Evolutionary conservation across 371 early-diverging fungal species (phyloP).

Genomic region (Coelomomyces lativittatus): DNA sequence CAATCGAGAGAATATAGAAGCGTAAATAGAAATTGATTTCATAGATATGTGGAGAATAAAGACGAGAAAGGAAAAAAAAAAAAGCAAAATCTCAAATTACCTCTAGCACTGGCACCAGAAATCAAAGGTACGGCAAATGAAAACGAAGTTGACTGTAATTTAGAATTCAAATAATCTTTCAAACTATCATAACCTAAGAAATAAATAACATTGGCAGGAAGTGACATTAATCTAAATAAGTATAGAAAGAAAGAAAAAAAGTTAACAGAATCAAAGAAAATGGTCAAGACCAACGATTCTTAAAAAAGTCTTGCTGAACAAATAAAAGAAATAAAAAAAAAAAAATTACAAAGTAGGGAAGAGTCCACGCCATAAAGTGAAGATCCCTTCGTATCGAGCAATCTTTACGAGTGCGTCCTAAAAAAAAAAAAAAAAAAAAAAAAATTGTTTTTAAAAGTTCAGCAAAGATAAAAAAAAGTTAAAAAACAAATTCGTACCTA

Average conservation of each 20-base stretch:
- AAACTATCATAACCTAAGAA: slow-evolving; percentile 81
- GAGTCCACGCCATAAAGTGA: slow-evolving; percentile 68
- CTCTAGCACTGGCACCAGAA: slow-evolving; percentile 63
- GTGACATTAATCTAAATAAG: slow-evolving; percentile 45
- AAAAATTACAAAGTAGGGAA: slow-evolving; percentile 50
- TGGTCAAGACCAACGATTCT: not conserved
- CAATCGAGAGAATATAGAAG: too few species aligned
- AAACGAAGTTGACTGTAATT: slow-evolving; percentile 6
- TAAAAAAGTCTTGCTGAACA: too few species aligned
- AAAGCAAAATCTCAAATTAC: slow-evolving; percentile 12
- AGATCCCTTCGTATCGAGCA: slow-evolving; percentile 52
- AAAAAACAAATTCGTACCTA: not conserved
- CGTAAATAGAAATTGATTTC: not conserved
- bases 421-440: slow-evolving; percentile 1
- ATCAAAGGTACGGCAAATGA: slow-evolving; percentile 57
- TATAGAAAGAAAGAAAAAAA: not conserved
- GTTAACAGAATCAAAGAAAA: not conserved
- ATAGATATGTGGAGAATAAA: not conserved
- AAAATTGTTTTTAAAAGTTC: too few species aligned
- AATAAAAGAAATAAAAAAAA: not conserved
- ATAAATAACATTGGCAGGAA: slow-evolving; percentile 80
- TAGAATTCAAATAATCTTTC: slow-evolving; percentile 25
- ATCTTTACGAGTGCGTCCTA: slow-evolving; percentile 65
- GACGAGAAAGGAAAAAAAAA: not conserved
- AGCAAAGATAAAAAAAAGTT: not conserved